Evolutionary conservation across 139 green algal species (phyloP).

Genomic region (Mesotaenium endlicherianum): DNA sequence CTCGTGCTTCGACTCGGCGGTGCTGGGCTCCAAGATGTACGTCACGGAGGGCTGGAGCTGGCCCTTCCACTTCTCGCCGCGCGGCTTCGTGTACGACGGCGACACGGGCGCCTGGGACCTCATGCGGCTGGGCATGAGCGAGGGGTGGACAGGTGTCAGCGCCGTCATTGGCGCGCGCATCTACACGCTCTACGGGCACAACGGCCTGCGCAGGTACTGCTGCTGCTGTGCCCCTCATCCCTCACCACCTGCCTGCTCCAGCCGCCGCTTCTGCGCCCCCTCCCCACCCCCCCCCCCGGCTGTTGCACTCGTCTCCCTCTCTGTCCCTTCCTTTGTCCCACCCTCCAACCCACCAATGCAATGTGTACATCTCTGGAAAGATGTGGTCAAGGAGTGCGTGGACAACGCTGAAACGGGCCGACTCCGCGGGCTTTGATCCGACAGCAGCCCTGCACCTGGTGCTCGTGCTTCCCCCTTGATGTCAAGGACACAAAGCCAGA

Average conservation of each 20-base stretch:
- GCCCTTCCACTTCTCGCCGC: slow-evolving; percentile 16
- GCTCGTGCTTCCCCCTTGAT: no score
- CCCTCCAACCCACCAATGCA: background rate
- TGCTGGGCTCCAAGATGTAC: background rate
- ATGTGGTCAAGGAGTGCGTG: no score
- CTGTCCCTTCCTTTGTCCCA: background rate
- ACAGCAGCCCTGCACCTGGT: no score
- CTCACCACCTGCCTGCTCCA: background rate
- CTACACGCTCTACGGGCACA: background rate
- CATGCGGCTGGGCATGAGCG: slow-evolving; percentile 10
- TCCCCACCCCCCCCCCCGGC: background rate
- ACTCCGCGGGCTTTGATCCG: no score
- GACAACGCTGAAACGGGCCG: no score
- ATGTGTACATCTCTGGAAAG: no score
- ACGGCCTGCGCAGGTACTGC: background rate
- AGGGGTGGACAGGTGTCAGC: background rate
- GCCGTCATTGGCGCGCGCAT: background rate
- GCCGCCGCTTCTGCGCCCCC: background rate
- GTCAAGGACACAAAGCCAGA: no score
- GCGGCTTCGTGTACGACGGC: background rate
- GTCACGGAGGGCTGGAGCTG: slow-evolving; percentile 17
- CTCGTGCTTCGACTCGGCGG: slow-evolving; percentile 10
- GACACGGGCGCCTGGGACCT: background rate
- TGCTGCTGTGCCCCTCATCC: background rate
- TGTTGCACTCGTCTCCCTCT: background rate